Evolutionary conservation across 169 alveolate species (phyloP), one percentile per base, ranked within the genome.

Genomic region (Eimeria sp.): DNA sequence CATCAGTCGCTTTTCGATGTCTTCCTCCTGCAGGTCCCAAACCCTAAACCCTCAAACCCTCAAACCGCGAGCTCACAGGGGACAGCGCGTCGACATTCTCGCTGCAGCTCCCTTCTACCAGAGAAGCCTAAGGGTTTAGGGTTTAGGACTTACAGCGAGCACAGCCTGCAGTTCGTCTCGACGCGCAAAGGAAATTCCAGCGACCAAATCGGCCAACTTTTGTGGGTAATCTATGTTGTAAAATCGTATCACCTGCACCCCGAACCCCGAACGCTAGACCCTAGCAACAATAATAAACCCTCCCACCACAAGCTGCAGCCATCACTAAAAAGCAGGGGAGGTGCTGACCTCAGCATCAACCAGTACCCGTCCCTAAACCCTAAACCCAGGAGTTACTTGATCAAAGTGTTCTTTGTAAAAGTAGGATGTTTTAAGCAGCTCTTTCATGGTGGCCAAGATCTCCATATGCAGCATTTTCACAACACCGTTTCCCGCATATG

Each of bases 401-500:
- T 97, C 98, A 65, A 97, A 97, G 89, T 97, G 98, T 94, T 97
- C 98, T 96, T 97, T 97, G 94, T 97, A 97, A 88, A 97, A 97
- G 95, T 95, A 93, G 92, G 98, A 97, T 30, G 98, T 97, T 94
- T 97, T 97, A 45, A 97, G 94, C 61, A 97, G 95, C 75, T 97
- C 98, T 93, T 97, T 97, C 94, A 97, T 97, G 40, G 98, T 97
- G 30, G 98, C 96, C 14, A 97, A 94, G 70, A 97, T 97, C 57
- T 97, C 98, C 73, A 97, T 75, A 72, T 97, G 98, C 83, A 97
- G 95, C 67, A 98, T 98, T 91, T 93, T 97, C 14, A 96, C 87
- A 30, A 96, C 96, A 43, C 30, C 30, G 49, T 34, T 51, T 27
- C 73, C 22, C 54, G n/a, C 43, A 51, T 75, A n/a, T 6, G 54